Evolutionary conservation across 352 stramenopile genomes (phyloP), one percentile per base, ranked within the genome.

Genomic region (Lagenidium sp.): DNA sequence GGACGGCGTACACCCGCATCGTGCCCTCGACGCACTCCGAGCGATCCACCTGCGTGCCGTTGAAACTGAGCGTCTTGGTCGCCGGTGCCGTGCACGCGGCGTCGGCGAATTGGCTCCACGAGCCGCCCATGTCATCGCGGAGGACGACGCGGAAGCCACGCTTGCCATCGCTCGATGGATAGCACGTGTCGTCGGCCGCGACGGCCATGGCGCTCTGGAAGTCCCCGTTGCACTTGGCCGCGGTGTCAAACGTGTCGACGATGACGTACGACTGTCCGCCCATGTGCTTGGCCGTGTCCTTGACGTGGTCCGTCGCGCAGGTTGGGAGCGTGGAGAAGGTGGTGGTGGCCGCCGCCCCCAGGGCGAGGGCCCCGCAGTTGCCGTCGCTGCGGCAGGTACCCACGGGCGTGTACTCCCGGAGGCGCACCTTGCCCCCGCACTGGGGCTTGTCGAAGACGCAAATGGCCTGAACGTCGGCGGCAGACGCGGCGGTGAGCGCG

Each of bases 131-230:
- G 39, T 42, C 36, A 8, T 20, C 24, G 39, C 7, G 11, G 20
- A 34, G 31, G 8, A 15, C 7, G 22, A 16, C 24, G 13, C 22
- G 7, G 39, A 35, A 34, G 39, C 39, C 22, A 15, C 23, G 18
- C 39, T 35, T 45, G 39, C 39, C 39, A 18, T 45, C 39, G 39
- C 21, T 45, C 23, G 24, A 35, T 18, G 39, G 39, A 18, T 45
- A 45, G 39, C 39, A 45, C 24, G 31, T 45, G 39, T 25, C 39
- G 21, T 45, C 23, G 22, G 39, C 16, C 7, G 21, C 24, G 22
- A 45, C 23, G 12, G 39, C 39, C 5, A 34, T 18, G 6, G 39
- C 39, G 22, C 4, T 34, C 15, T 8, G 6, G 39, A 34, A 8
- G 39, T 45, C 24, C 15, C 39, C 39, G 4, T 10, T 11, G 39